Evolutionary conservation across 1,284 basidiomycete genomes (phyloP).

Genomic region (Puccinia sorghi): DNA sequence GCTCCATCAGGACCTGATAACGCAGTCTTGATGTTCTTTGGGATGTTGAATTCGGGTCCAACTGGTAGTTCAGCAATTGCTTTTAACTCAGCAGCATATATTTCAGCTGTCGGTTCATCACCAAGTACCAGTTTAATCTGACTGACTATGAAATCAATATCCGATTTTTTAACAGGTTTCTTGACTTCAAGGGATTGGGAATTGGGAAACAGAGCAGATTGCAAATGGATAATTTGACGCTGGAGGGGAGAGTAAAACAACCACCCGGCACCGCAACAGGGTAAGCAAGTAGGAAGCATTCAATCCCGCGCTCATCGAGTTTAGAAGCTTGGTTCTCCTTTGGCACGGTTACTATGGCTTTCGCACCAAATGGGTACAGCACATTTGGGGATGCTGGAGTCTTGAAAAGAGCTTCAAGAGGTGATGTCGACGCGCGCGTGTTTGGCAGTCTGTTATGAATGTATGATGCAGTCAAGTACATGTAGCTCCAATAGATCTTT

Average conservation of each 20-base stretch:
- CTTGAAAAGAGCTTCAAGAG: not conserved
- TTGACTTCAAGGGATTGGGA: not conserved
- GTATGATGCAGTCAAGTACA: not conserved
- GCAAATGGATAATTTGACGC: not conserved
- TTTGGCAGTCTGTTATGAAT: not conserved
- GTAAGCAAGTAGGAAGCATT: not conserved
- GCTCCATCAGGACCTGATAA: not conserved
- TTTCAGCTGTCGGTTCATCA: not conserved
- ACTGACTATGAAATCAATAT: not conserved
- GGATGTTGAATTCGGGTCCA: not conserved
- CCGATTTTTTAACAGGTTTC: not conserved
- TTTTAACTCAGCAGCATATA: not conserved
- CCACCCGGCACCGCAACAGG: not conserved
- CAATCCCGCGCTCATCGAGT: not conserved
- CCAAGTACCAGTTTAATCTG: not conserved
- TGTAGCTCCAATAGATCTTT: not conserved
- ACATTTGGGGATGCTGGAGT: not conserved
- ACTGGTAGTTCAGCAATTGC: not conserved
- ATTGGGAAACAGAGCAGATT: not conserved
- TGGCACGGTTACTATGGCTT: not conserved
- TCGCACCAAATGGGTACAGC: not conserved
- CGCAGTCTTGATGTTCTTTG: not conserved
- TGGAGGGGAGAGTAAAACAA: not conserved
- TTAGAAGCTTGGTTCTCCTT: not conserved
- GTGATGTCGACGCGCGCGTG: not conserved